phyloP scores from a whole-genome alignment of 169 alveolate species.

The Cryptosporidium ubiquitum region DNA sequence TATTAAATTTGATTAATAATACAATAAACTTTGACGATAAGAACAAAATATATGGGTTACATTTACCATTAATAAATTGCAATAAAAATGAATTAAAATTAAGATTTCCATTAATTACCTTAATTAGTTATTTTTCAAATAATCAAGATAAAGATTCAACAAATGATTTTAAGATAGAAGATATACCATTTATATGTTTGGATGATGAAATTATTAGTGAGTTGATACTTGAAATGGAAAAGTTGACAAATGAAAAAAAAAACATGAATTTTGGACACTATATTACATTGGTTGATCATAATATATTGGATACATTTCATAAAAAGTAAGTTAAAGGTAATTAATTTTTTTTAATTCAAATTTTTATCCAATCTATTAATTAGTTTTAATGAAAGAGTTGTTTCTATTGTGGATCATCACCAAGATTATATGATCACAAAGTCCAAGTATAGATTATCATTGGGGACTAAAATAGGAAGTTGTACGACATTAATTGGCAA shows the following conservation, averaged over 20 bases:
- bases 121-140: constrained; percentile 12
- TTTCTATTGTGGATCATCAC: constrained; percentile 58
- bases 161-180: neutral
- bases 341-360: neutral
- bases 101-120: constrained; percentile 22
- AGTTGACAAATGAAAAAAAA: neutral
- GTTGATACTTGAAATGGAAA: neutral
- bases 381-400: constrained; percentile 24
- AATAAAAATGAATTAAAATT: neutral
- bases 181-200: constrained; percentile 24
- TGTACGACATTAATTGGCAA: constrained; percentile 47
- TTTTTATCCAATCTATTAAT: neutral
- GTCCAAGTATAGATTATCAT: constrained; percentile 18
- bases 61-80: constrained; percentile 42
- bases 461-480: constrained; percentile 57
- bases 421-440: constrained; percentile 10
- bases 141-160: neutral
- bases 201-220: constrained; percentile 2
- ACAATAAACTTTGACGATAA: constrained; percentile 8
- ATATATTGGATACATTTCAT: constrained; percentile 8
- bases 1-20: neutral
- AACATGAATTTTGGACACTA: neutral
- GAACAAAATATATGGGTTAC: neutral
- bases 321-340: constrained; percentile 14
- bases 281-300: constrained; percentile 55